These are phyloP conservation scores for Chrysanthemum lavandulifolium DNA, from an alignment of 129 eudicot species.

Conservation along the genomic window DNA sequence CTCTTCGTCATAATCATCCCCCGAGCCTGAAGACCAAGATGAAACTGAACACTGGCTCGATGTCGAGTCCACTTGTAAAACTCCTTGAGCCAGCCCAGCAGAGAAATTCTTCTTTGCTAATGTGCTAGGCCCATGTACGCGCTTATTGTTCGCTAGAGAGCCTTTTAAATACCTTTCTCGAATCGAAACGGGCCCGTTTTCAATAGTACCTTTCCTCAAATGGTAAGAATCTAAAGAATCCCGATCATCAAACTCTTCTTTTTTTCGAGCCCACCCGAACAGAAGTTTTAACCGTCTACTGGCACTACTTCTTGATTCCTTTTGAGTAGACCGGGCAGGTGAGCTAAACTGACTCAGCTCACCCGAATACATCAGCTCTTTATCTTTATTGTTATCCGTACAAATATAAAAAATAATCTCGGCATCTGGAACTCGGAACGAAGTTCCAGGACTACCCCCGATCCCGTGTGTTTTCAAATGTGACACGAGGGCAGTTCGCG, in stretches of 20 bases:
- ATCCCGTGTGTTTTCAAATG: slow-evolving; percentile 59
- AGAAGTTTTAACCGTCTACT: slow-evolving; percentile 49
- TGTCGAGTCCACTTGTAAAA: slow-evolving; percentile 43
- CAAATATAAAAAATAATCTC: slow-evolving; percentile 54
- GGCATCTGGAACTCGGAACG: slow-evolving; percentile 63
- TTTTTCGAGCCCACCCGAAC: slow-evolving; percentile 45
- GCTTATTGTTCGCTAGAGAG: slow-evolving; percentile 34
- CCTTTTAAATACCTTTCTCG: slow-evolving; percentile 43
- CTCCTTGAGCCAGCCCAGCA: slow-evolving; percentile 59
- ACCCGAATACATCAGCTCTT: slow-evolving; percentile 43
- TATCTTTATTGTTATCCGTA: slow-evolving; percentile 37
- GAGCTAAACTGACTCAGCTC: slow-evolving; percentile 42
- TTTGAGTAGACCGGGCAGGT: slow-evolving; percentile 30
- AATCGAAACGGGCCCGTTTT: slow-evolving; percentile 42
- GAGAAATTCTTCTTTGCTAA: slow-evolving; percentile 52
- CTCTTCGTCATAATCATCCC: slow-evolving; percentile 7
- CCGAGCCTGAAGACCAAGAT: slow-evolving; percentile 59
- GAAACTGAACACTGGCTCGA: slow-evolving; percentile 65
- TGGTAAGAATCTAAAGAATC: slow-evolving; percentile 37
- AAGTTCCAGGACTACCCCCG: slow-evolving; percentile 87
- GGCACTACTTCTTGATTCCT: slow-evolving; percentile 32
- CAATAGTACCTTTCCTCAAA: slow-evolving; percentile 11
- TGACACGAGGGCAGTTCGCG: slow-evolving; percentile 55
- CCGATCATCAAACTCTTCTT: slow-evolving; percentile 29
- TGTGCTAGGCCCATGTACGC: slow-evolving; percentile 47